Evolutionary conservation across 345 rosid genomes (phyloP), one percentile per base, ranked within the genome.

Genomic region (Hibiscus trionum): DNA sequence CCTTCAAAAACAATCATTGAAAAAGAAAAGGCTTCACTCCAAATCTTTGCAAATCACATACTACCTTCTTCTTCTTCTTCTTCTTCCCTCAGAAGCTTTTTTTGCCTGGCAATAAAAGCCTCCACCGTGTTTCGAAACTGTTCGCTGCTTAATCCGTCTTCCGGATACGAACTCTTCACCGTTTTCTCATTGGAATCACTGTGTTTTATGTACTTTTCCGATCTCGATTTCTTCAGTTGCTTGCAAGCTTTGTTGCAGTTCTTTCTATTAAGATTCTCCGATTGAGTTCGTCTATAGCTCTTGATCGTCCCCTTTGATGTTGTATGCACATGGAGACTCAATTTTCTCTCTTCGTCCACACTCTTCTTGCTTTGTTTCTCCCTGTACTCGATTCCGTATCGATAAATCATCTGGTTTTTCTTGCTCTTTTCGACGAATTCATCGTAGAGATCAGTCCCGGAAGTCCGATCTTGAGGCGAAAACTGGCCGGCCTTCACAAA

Each of bases 101-200:
- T 87, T 52, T 86, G 94, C 80, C 90, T 81, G 1, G 84, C 94
- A 65, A 89, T 89, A 82, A 87, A 89, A 44, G 86, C 87, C 77
- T 89, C 94, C 0, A 87, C 67, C 4, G 73, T 77, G 67, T 81
- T 31, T 27, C 85, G 77, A 62, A 89, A 89, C 73, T 89, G 91
- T 24, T 89, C 94, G 21, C 50, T 87, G 86, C 87, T 89, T 90
- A 87, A 76, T 11, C 65, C 68, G 61, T 89, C 91, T 71, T 82
- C 84, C 2, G 83, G 82, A 70, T 27, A 79, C 7, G 79, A 67
- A 16, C 4, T 66, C 24, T 79, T 78, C 64, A 11, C 63, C 73
- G 42, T 37, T 58, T 35, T 75, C 7, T 78, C 76, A 7, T 10
- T 66, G 14, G 68, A 58, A 19, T 44, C 70, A 21, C 19, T 17